A percentile compares a stretch with the other conserved stretches of the same genome.
phyloP scores from a whole-genome alignment of 1,284 basidiomycete genomes.

The Testicularia cyperi region DNA sequence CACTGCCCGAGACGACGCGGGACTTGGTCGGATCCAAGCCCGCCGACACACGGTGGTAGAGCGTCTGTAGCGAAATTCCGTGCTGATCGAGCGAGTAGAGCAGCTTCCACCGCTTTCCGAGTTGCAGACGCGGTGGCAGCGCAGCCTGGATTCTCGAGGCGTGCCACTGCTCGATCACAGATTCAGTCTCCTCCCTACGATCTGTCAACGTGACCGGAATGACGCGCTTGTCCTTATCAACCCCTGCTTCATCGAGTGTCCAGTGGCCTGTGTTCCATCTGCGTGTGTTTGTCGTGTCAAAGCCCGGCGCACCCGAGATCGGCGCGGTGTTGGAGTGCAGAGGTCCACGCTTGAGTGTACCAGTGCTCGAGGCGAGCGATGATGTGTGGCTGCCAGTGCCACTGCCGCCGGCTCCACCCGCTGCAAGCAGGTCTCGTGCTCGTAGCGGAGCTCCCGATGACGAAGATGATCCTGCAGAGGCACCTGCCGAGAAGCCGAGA shows the following conservation, averaged over 20 bases:
- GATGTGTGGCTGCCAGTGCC: not conserved
- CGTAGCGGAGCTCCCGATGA: constrained; percentile 11
- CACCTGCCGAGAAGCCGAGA: constrained; percentile 20
- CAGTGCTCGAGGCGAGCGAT: constrained; percentile 1
- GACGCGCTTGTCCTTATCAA: constrained; percentile 9
- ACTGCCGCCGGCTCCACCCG: constrained; percentile 1
- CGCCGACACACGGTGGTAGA: constrained; percentile 61
- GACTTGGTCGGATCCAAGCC: constrained; percentile 27
- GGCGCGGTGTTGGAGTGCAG: constrained; percentile 19
- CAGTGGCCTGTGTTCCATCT: constrained; percentile 57
- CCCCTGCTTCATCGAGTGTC: constrained; percentile 38
- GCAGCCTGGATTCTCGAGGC: constrained; percentile 48
- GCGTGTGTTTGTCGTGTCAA: constrained; percentile 31
- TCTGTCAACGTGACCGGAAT: constrained; percentile 46
- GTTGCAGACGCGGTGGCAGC: constrained; percentile 76
- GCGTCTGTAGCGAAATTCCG: constrained; percentile 84
- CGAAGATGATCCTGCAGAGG: constrained; percentile 8
- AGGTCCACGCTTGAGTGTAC: constrained; percentile 15
- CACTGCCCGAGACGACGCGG: constrained; percentile 3
- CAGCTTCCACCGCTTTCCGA: constrained; percentile 79
- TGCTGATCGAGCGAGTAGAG: constrained; percentile 93
- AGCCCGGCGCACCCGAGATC: constrained; percentile 54
- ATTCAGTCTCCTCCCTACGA: constrained; percentile 48
- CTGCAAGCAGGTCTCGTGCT: constrained; percentile 20
- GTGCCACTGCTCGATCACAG: constrained; percentile 44